A percentile compares a stretch with the other conserved stretches of the same genome.
Conservation (phyloP, 1,284 basidiomycete genomes). For the Tilletiopsis washingtonensis region DNA sequence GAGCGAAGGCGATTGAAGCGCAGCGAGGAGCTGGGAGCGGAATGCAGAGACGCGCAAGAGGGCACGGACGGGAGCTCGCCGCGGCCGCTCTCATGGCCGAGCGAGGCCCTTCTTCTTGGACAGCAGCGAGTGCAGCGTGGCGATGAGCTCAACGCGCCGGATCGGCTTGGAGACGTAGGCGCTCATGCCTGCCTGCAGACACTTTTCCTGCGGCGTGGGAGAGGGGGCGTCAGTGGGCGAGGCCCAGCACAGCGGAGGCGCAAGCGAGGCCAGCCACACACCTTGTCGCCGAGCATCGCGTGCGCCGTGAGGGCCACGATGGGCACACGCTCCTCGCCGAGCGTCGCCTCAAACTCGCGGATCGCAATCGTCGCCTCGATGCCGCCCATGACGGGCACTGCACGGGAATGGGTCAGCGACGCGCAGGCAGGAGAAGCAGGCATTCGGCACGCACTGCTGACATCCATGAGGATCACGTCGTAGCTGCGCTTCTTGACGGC, state of each 20-base stretch:
- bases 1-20: too few relatives aligned
- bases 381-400: slow-evolving; percentile 57
- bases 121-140: slow-evolving; percentile 34
- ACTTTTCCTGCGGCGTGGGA: too few relatives aligned
- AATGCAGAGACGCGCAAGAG: too few relatives aligned
- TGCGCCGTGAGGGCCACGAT: slow-evolving; percentile 93
- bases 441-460: too few relatives aligned
- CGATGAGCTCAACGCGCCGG: slow-evolving; percentile 37
- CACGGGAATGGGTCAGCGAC: too few relatives aligned
- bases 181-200: slow-evolving; percentile 41
- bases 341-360: slow-evolving; percentile 65
- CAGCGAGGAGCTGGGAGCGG: too few relatives aligned
- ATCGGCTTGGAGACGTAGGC: slow-evolving; percentile 44
- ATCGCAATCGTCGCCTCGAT: slow-evolving; percentile 61
- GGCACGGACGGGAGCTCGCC: too few relatives aligned
- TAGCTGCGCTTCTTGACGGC: slow-evolving; percentile 71
- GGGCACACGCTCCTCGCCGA: slow-evolving; percentile 66
- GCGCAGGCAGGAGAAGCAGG: background rate
- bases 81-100: too few relatives aligned
- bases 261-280: too few relatives aligned
- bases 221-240: too few relatives aligned
- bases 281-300: slow-evolving; percentile 52
- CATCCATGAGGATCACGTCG: slow-evolving; percentile 76
- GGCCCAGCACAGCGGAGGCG: too few relatives aligned
- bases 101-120: slow-evolving; percentile 17